Base-by-base conservation (phyloP, 2,329 filamentous ascomycete species). In the Cytospora leucostoma region DNA sequence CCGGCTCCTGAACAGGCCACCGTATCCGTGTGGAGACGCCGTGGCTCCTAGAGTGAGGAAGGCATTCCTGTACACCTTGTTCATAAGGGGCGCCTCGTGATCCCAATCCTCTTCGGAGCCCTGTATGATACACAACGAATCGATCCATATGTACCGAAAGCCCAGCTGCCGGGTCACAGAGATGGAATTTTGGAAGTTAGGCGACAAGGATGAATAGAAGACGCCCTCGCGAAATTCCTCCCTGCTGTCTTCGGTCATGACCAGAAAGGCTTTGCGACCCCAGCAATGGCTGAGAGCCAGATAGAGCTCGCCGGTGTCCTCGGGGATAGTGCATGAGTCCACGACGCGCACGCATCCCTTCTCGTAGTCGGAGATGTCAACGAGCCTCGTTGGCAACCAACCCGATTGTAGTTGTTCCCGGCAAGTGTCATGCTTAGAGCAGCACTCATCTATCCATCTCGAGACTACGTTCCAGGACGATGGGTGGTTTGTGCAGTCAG, bases 251-350 rank as follows among this genome's bases (percentile, higher is more conserved):
- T 17, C 47, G 4, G 33, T 8, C 27, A 58, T 37, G 27, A 70
- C 66, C 2, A 56, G 27, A 1, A 53, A 53, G 2, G 56, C 59
- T 12, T 33, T 40, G 0, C 47, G 40, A 0, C 71, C 71, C 72
- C 72, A 73, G 21, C 61, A 68, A 40, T 73, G 71, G 3, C 70
- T 71, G 19, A 73, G 57, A 4, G 71, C 71, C 2, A 68, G 21
- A n/a, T 70, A 73, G n/a, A 17, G 47, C 4, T 59, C 35, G 1
- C 5, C 21, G 11, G 8, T 19, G 5, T 62, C 53, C 0, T 10
- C 27, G 1, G 53, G 27, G 1, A 56, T 49, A 8, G 56, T 54
- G 4, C 60, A 52, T 4, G 59, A 51, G 8, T 61, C 13, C 8
- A 63, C 44, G 7, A 71, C 13, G 19, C 62, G 50, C 1, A 66